Evolutionary conservation across 306 rosid species (phyloP), one percentile per base, ranked within the genome.

Genomic region (Lathyrus aphaca): DNA sequence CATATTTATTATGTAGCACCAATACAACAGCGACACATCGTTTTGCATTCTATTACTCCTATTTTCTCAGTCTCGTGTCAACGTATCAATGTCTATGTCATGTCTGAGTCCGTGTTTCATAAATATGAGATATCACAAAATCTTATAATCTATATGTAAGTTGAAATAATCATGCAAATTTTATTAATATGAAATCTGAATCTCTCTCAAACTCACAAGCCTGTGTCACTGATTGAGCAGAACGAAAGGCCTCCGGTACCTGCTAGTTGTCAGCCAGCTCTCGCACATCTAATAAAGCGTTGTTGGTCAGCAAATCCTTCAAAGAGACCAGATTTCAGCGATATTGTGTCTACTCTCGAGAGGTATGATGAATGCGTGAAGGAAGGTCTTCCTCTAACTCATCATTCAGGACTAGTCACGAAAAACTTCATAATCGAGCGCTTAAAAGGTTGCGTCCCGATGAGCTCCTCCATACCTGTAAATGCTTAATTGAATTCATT

Each of bases 241-340:
- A 93, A 93, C n/a, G 98, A 93, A 69, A 78, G 98, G 61, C 98
- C 98, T 64, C 98, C 98, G 9, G 38, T 93, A 53, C 98, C 98
- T 21, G 97, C 96, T 2, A 93, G 97, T 77, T 93, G 98, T 74
- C 98, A 88, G 63, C 94, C 97, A 0, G 97, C 94, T 21, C 77
- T 90, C 4, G 99, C 95, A 0, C 99, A 91, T 82, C 95, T 94
- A 15, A 90, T 94, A 44, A 91, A 91, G 86, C 85, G 95, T 15
- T 94, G 99, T 72, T 91, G 99, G 97, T 81, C 95, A 1, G 95
- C 82, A 63, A 94, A 90, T 81, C 97, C 98, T 11, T 83, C 96
- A 0, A 94, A 94, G 88, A 72, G 99, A 54, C 99, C 99, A 21
- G 99, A 94, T 84, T 94, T 94, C 79, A 76, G 97, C 23, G 89